These are phyloP conservation scores for Lanmaoa rubissima DNA, from an alignment of 768 basidiomycete genomes.

Conservation along the genomic window DNA sequence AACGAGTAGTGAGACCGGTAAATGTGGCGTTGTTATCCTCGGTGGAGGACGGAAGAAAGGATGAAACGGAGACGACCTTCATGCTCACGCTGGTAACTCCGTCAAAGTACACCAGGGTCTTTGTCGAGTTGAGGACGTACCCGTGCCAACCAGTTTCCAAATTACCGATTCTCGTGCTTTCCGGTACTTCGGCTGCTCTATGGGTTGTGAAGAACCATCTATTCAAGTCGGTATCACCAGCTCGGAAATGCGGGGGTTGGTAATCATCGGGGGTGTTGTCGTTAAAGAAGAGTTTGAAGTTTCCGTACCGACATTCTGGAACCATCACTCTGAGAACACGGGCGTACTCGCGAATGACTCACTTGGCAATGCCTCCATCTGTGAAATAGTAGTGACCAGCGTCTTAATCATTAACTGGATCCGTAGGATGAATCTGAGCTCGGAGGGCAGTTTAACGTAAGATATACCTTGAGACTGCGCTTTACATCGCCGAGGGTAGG, in stretches of 20 bases:
- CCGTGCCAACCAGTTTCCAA: constrained; percentile 73
- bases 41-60: constrained; percentile 62
- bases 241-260: constrained; percentile 76
- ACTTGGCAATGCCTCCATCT: constrained; percentile 82
- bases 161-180: constrained; percentile 65
- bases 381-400: constrained; percentile 72
- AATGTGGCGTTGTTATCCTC: constrained; percentile 59
- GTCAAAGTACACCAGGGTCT: neutral
- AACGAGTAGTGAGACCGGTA: constrained; percentile 41
- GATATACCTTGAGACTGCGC: constrained; percentile 67
- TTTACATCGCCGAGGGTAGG: constrained; percentile 84
- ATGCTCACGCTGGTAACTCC: constrained; percentile 55
- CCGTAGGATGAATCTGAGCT: neutral
- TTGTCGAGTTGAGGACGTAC: constrained; percentile 35
- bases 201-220: constrained; percentile 85
- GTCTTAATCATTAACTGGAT: constrained; percentile 70
- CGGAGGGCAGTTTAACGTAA: neutral
- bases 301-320: constrained; percentile 77
- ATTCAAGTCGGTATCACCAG: constrained; percentile 69
- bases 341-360: constrained; percentile 23
- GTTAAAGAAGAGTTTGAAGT: constrained; percentile 85
- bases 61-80: constrained; percentile 69
- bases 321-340: neutral
- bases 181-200: constrained; percentile 66
- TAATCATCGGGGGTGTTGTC: constrained; percentile 78